Conservation (phyloP, 257 asterid genomes). For the Anisodus tanguticus region DNA sequence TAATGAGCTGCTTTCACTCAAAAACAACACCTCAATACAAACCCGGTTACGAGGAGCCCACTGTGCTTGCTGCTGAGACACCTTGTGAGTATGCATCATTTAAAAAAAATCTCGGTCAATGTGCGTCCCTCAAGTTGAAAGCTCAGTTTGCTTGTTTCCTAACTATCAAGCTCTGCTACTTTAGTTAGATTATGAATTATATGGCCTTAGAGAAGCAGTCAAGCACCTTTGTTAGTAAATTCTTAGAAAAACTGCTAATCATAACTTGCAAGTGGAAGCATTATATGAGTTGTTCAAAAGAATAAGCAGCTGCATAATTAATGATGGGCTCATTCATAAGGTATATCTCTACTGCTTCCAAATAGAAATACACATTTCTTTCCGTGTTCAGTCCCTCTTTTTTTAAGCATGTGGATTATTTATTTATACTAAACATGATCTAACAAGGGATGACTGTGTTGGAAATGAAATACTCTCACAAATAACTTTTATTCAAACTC, state of each 20-base stretch:
- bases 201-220: too few relatives aligned
- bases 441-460: too few relatives aligned
- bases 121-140: too few relatives aligned
- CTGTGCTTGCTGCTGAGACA: conserved; percentile 83
- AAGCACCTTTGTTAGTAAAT: neutral
- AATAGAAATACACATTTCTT: too few relatives aligned
- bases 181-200: neutral
- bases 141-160: too few relatives aligned
- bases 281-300: conserved; percentile 38
- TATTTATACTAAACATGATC: too few relatives aligned
- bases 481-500: too few relatives aligned
- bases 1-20: conserved; percentile 81
- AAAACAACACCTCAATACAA: conserved; percentile 40
- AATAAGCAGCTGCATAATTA: conserved; percentile 35
- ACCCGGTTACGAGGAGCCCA: conserved; percentile 87
- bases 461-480: too few relatives aligned
- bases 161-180: neutral
- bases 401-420: too few relatives aligned
- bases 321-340: conserved; percentile 42
- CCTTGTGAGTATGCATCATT: conserved; percentile 67
- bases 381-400: too few relatives aligned
- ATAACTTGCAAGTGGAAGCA: conserved; percentile 40
- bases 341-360: neutral
- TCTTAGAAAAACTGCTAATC: neutral
- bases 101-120: too few relatives aligned